Conservation (phyloP, 352 stramenopile genomes). For the Globisporangium okanoganense region DNA sequence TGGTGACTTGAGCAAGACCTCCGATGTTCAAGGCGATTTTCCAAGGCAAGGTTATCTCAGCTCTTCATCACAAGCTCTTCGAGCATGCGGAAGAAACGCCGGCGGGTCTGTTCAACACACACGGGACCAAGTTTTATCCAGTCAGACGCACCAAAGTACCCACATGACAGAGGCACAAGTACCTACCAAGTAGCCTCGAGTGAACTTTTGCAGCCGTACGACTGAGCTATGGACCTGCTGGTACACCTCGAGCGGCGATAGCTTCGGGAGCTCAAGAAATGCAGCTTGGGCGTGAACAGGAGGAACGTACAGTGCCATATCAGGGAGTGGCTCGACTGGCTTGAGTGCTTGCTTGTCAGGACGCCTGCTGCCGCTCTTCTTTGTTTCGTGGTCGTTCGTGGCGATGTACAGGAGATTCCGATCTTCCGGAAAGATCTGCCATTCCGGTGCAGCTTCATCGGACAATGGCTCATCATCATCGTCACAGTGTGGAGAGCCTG, state of each 20-base stretch:
- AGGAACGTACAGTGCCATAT: background rate
- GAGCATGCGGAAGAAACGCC: constrained; percentile 35
- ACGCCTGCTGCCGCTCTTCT: background rate
- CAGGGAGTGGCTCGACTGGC: background rate
- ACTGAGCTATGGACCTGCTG: constrained; percentile 14
- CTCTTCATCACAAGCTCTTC: constrained; percentile 28
- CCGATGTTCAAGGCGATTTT: background rate
- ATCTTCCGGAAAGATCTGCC: constrained; percentile 16
- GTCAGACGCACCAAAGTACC: background rate
- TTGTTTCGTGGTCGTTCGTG: constrained; percentile 4
- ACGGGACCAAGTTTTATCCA: background rate
- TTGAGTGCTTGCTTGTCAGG: background rate
- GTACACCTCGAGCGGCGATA: constrained; percentile 14
- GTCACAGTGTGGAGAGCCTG: background rate
- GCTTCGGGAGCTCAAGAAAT: background rate
- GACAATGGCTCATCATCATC: background rate
- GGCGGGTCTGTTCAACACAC: constrained; percentile 24
- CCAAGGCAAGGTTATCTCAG: background rate
- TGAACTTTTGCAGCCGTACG: constrained; percentile 22
- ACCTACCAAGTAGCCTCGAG: constrained; percentile 22
- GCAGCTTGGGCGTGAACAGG: background rate
- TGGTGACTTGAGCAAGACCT: background rate
- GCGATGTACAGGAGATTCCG: constrained; percentile 8
- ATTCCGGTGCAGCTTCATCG: background rate
- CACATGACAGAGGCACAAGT: background rate